Evolutionary conservation across 2,329 filamentous ascomycete genomes (phyloP).

Genomic region (Chalaropsis thielavioides): DNA sequence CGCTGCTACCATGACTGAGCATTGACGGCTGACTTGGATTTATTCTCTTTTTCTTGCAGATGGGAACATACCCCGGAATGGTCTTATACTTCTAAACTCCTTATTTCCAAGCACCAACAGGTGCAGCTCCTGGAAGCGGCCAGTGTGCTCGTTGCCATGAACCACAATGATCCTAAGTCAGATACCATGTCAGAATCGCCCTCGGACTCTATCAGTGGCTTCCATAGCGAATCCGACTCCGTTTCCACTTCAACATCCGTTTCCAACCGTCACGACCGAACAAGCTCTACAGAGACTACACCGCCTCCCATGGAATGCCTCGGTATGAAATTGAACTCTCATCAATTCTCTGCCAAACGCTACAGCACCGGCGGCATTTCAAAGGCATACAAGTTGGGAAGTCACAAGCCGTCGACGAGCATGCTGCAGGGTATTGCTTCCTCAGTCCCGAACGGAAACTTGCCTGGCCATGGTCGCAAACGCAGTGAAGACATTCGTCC

Average conservation of each 20-base stretch:
- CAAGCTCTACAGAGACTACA: slow-evolving; percentile 83
- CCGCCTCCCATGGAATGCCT: slow-evolving; percentile 62
- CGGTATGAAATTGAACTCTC: slow-evolving; percentile 36
- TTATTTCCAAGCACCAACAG: slow-evolving; percentile 99
- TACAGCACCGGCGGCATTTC: slow-evolving; percentile 49
- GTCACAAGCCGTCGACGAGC: slow-evolving; percentile 36
- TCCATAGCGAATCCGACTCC: slow-evolving; percentile 68
- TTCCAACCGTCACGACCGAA: slow-evolving; percentile 60
- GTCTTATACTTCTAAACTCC: slow-evolving; percentile 89
- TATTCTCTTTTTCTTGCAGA: slow-evolving; percentile 39
- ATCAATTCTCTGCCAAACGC: slow-evolving; percentile 39
- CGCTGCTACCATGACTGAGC: slow-evolving; percentile 22
- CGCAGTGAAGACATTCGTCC: slow-evolving; percentile 64
- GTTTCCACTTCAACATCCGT: slow-evolving; percentile 68
- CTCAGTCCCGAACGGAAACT: slow-evolving; percentile 23
- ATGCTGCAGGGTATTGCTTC: slow-evolving; percentile 33
- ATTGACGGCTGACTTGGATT: slow-evolving; percentile 24
- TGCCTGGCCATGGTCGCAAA: slow-evolving; percentile 47
- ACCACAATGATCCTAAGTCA: slow-evolving; percentile 28
- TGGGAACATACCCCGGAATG: slow-evolving; percentile 99
- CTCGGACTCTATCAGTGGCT: slow-evolving; percentile 51
- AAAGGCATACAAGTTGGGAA: slow-evolving; percentile 62
- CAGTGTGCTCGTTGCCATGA: slow-evolving; percentile 92
- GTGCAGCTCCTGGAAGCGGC: slow-evolving; percentile 94
- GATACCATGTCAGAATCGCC: slow-evolving; percentile 44